Percentiles rank a stretch among this genome's conserved stretches.
Evolutionary conservation across 164 flowering plant genomes (phyloP).

Genomic region (Aristolochia contorta): DNA sequence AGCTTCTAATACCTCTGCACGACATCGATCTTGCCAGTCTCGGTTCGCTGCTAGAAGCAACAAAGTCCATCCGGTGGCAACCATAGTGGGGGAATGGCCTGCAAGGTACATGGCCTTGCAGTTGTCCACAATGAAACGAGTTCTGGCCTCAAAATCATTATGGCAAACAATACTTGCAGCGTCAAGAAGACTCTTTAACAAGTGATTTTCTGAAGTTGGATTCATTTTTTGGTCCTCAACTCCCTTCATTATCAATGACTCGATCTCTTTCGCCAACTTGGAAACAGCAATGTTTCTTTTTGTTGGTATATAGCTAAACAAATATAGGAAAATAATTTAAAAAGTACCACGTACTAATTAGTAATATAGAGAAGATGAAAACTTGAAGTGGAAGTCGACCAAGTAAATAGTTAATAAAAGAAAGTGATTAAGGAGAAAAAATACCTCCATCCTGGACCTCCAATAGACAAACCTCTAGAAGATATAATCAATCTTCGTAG

Average conservation of each 20-base stretch:
- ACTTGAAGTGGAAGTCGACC: too few species aligned
- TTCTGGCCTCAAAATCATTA: background rate
- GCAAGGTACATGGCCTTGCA: constrained; percentile 85
- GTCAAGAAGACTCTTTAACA: constrained; percentile 40
- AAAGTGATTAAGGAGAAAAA: background rate
- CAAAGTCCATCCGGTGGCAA: constrained; percentile 66
- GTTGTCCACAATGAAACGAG: constrained; percentile 55
- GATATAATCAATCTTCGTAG: constrained; percentile 21
- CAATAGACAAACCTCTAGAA: constrained; percentile 11
- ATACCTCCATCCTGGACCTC: constrained; percentile 11
- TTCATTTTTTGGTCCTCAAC: constrained; percentile 22
- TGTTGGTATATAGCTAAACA: background rate
- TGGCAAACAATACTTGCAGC: background rate
- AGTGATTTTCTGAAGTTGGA: constrained; percentile 19
- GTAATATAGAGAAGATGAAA: too few species aligned
- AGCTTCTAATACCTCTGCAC: constrained; percentile 41
- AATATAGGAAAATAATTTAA: background rate
- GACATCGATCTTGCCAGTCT: constrained; percentile 55
- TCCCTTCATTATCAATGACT: constrained; percentile 35
- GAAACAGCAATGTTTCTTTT: constrained; percentile 22
- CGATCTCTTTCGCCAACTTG: constrained; percentile 56
- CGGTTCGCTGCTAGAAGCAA: constrained; percentile 48
- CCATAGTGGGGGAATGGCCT: constrained; percentile 72
- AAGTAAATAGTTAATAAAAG: background rate
- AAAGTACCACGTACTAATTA: too few species aligned